Conservation (phyloP, 2,329 filamentous ascomycete genomes). For the Chaetomium sp. region DNA sequence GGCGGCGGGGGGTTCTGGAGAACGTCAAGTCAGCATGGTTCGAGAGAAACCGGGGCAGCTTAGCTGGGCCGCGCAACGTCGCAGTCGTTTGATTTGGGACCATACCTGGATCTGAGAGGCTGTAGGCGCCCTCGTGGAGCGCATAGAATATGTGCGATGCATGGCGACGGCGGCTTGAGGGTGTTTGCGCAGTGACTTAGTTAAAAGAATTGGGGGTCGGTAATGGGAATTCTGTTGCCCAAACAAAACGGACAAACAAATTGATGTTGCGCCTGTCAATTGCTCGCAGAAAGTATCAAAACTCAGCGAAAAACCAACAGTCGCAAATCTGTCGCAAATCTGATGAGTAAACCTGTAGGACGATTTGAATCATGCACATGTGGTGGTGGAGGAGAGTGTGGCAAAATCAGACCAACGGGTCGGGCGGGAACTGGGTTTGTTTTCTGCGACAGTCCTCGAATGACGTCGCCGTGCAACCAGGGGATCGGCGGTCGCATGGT, state of each 20-base stretch:
- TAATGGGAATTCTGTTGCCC: neutral
- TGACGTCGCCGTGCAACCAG: conserved; percentile 14
- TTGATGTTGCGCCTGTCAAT: neutral
- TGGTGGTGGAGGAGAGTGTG: neutral
- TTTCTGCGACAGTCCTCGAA: conserved; percentile 7
- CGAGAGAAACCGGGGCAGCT: too few relatives aligned
- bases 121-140: conserved; percentile 91
- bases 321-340: too few relatives aligned
- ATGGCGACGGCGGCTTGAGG: conserved; percentile 44
- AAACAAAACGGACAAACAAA: neutral
- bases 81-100: neutral
- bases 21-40: conserved; percentile 6
- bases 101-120: conserved; percentile 65
- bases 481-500: too few relatives aligned
- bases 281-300: too few relatives aligned
- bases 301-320: too few relatives aligned
- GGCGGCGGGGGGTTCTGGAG: conserved; percentile 85
- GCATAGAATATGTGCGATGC: conserved; percentile 99
- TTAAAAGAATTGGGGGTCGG: neutral
- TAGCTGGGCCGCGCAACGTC: neutral
- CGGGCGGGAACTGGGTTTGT: neutral
- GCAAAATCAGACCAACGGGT: neutral
- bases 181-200: neutral
- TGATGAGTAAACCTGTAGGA: too few relatives aligned
- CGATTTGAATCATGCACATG: too few relatives aligned